Conservation (phyloP, 257 asterid species). For the Fraxinus americana region DNA sequence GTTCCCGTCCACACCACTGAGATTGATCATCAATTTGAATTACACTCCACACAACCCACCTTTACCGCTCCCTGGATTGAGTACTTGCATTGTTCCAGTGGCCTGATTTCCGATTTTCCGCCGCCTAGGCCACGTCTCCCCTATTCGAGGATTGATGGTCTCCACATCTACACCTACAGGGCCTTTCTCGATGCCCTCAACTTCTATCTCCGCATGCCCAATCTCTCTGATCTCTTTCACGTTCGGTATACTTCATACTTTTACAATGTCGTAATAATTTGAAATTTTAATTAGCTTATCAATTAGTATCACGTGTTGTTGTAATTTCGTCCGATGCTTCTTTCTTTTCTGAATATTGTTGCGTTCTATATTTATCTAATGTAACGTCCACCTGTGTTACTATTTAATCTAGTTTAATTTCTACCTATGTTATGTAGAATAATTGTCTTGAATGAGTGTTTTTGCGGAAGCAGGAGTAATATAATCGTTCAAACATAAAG, state of each 20-base stretch:
- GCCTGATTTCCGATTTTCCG: not conserved
- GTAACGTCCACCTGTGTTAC: not conserved
- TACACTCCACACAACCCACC: not conserved
- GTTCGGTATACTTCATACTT: not conserved
- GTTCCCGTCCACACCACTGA: not conserved
- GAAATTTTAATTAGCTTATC: too few species aligned
- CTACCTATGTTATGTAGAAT: not conserved
- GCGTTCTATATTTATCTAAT: not conserved
- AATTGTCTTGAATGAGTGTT: not conserved
- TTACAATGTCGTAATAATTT: not conserved
- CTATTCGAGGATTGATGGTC: constrained; percentile 1
- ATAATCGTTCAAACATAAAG: not conserved
- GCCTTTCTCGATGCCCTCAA: constrained; percentile 6
- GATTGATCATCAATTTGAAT: not conserved
- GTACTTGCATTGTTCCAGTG: constrained; percentile 6
- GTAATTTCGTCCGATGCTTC: not conserved
- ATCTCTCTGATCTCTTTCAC: constrained; percentile 5
- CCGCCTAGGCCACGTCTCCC: constrained; percentile 8
- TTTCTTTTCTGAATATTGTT: not conserved
- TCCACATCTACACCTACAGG: not conserved
- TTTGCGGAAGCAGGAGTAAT: not conserved
- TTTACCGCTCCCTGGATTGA: not conserved
- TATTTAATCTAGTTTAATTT: not conserved
- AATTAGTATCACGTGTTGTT: too few species aligned
- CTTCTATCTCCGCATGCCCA: not conserved